A percentile compares a stretch with the other conserved stretches of the same genome.
Evolutionary conservation across 495 filamentous ascomycete species (phyloP).

Genomic region (Neurospora sublineolata): DNA sequence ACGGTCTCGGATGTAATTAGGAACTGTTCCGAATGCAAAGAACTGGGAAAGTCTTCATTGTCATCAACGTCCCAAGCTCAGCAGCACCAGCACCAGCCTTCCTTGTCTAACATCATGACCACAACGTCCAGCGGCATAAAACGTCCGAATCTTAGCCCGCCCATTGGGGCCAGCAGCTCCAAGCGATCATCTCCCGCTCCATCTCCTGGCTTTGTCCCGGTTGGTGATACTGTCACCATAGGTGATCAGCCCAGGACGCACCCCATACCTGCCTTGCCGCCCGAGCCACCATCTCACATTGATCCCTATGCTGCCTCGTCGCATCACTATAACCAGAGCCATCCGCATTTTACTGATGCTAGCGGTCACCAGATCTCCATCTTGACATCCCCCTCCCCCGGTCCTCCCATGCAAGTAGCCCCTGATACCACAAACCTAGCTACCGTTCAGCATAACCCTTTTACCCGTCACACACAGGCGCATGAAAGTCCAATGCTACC

Average conservation of each 20-base stretch:
- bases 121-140: conserved; percentile 13
- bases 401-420: conserved; percentile 1
- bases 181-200: conserved; percentile 22
- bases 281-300: conserved; percentile 10
- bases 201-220: neutral
- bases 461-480: neutral
- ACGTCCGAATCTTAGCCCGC: conserved; percentile 11
- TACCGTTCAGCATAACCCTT: neutral
- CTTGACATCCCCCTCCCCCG: conserved; percentile 7
- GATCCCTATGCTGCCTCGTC: conserved; percentile 14
- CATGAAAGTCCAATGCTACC: neutral
- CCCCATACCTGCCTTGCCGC: conserved; percentile 20
- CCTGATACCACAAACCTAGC: neutral
- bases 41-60: conserved; percentile 46
- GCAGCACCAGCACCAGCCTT: conserved; percentile 1
- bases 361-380: conserved; percentile 23
- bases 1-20: conserved; percentile 90
- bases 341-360: conserved; percentile 22
- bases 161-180: conserved; percentile 11
- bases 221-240: neutral
- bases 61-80: conserved; percentile 7
- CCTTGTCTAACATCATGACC: neutral
- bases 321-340: conserved; percentile 5
- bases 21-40: conserved; percentile 85
- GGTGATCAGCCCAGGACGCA: neutral